Evolutionary conservation across 2,329 filamentous ascomycete genomes (phyloP).

Genomic region (Fusarium nurragi): DNA sequence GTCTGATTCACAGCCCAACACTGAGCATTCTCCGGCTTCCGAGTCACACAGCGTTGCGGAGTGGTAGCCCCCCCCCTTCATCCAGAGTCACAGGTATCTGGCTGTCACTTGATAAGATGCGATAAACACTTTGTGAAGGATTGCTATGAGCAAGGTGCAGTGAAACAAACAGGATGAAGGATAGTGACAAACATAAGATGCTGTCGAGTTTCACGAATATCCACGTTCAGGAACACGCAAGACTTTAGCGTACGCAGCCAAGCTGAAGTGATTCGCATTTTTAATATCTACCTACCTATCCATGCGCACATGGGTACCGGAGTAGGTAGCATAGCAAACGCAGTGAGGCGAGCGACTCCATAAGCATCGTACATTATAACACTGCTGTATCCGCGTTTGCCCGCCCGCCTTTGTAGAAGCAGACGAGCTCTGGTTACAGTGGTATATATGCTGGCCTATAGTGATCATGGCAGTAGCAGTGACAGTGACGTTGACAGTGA

Average conservation of each 20-base stretch:
- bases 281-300: neutral
- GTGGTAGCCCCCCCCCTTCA: constrained; percentile 14
- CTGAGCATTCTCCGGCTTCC: constrained; percentile 5
- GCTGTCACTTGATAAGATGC: neutral
- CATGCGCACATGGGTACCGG: neutral
- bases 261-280: constrained; percentile 5
- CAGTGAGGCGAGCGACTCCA: constrained; percentile 13
- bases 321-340: constrained; percentile 5
- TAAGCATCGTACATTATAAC: constrained; percentile 36
- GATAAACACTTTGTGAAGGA: neutral
- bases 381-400: constrained; percentile 26
- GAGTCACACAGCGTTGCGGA: constrained; percentile 33
- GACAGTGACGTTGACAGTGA: neutral
- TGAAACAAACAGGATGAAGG: neutral
- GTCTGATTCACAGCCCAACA: neutral
- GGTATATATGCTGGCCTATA: neutral
- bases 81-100: constrained; percentile 2
- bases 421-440: neutral
- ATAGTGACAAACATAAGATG: neutral
- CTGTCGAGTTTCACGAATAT: neutral
- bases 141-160: neutral
- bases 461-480: neutral
- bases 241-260: neutral
- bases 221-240: neutral
- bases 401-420: neutral